Percentiles rank a stretch among this genome's conserved stretches.
Conservation (phyloP, 1,284 basidiomycete genomes). For the Blastosporella zonata region DNA sequence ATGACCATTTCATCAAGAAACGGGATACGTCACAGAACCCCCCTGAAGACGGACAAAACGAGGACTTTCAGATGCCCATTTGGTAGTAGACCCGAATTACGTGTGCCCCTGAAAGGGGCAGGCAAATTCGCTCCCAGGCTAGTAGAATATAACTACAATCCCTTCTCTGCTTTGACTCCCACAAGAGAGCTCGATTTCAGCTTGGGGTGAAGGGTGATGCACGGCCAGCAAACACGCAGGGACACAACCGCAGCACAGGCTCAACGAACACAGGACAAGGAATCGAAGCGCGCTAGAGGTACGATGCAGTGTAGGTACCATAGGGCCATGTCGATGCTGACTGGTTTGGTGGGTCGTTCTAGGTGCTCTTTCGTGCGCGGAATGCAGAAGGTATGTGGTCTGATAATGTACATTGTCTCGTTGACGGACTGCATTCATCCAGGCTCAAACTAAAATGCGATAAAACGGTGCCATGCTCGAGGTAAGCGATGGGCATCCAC, state of each 20-base stretch:
- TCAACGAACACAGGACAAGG: constrained; percentile 46
- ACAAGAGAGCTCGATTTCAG: neutral
- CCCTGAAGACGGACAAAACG: neutral
- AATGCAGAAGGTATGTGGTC: constrained; percentile 58
- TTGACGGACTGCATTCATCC: constrained; percentile 1
- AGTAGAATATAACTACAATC: constrained; percentile 5
- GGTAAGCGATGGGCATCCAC: constrained; percentile 29
- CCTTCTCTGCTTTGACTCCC: neutral
- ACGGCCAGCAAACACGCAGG: constrained; percentile 23
- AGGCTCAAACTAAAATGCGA: constrained; percentile 78
- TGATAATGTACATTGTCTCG: constrained; percentile 1
- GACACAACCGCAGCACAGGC: constrained; percentile 27
- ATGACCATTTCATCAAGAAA: neutral
- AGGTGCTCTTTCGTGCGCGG: constrained; percentile 37
- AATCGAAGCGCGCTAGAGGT: constrained; percentile 64
- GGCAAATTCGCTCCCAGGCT: neutral
- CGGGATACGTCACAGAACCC: neutral
- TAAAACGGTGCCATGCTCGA: constrained; percentile 72
- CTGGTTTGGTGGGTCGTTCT: neutral
- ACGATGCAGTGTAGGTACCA: neutral
- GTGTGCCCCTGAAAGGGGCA: neutral
- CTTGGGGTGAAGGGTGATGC: neutral
- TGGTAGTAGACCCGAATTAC: constrained; percentile 4
- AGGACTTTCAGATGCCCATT: constrained; percentile 3
- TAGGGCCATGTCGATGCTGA: neutral